A percentile compares a stretch with the other conserved stretches of the same genome.
Evolutionary conservation across 1,139 yeast species (phyloP).

Genomic region (Yamadazyma spencermartinsiae): DNA sequence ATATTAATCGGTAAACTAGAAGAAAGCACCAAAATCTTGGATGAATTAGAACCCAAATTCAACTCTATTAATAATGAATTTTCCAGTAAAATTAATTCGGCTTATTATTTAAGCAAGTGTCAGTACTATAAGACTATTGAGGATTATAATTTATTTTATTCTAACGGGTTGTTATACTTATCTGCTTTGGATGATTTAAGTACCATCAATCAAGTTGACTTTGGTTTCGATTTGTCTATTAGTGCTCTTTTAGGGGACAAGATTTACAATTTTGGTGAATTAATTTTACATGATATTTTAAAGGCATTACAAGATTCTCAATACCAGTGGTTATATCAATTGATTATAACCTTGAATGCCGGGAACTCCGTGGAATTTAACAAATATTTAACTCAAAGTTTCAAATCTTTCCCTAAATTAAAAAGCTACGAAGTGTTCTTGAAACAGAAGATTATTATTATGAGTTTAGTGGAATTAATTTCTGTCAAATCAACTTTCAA

Average conservation of each 20-base stretch:
- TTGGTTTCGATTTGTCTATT: slow-evolving; percentile 80
- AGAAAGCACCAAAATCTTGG: slow-evolving; percentile 71
- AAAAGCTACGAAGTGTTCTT: slow-evolving; percentile 63
- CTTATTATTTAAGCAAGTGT: slow-evolving; percentile 79
- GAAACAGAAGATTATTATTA: slow-evolving; percentile 87
- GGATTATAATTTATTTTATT: slow-evolving; percentile 80
- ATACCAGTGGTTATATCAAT: slow-evolving; percentile 71
- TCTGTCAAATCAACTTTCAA: slow-evolving; percentile 75
- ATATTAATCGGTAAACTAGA: slow-evolving; percentile 57
- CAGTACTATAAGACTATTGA: slow-evolving; percentile 72
- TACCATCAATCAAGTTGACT: slow-evolving; percentile 31
- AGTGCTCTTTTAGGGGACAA: slow-evolving; percentile 90
- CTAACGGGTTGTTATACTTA: slow-evolving; percentile 55
- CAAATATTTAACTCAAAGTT: slow-evolving; percentile 39
- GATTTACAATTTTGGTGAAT: slow-evolving; percentile 94
- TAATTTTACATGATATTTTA: slow-evolving; percentile 85
- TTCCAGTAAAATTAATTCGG: slow-evolving; percentile 74
- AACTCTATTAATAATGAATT: slow-evolving; percentile 41
- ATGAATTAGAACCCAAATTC: slow-evolving; percentile 51
- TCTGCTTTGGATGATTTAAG: slow-evolving; percentile 48
- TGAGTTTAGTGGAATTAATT: slow-evolving; percentile 86
- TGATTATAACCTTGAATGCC: slow-evolving; percentile 69
- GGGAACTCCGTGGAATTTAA: slow-evolving; percentile 74
- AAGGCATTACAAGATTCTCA: slow-evolving; percentile 32
- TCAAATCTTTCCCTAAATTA: slow-evolving; percentile 57